These are phyloP conservation scores for Kalaharituber pfeilii DNA, from an alignment of 2,329 filamentous ascomycete species.

Conservation along the genomic window DNA sequence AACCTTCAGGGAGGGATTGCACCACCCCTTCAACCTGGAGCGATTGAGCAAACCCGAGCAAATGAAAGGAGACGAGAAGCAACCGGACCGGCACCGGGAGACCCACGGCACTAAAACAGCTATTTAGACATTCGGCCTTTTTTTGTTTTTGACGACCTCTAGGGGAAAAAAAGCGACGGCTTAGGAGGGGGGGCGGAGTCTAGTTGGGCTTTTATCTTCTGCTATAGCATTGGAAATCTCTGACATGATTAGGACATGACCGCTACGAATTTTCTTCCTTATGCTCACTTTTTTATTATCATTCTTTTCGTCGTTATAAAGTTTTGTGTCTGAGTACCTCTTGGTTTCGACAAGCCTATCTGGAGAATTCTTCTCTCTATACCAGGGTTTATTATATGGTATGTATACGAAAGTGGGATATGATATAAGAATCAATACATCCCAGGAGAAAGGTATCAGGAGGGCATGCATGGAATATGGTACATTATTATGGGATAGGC, in stretches of 20 bases:
- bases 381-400: too few relatives aligned
- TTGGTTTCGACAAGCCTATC: too few relatives aligned
- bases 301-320: background rate
- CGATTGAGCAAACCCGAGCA: background rate
- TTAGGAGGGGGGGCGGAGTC: too few relatives aligned
- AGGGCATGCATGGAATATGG: too few relatives aligned
- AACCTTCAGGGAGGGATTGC: slow-evolving; percentile 9
- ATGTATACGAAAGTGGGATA: too few relatives aligned
- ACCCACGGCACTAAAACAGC: background rate
- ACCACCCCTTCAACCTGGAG: background rate
- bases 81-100: background rate
- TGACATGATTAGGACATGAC: slow-evolving; percentile 1
- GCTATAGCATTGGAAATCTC: background rate
- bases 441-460: too few relatives aligned
- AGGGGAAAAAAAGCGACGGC: too few relatives aligned
- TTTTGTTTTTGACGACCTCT: background rate
- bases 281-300: background rate
- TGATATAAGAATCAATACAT: too few relatives aligned
- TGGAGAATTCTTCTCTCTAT: too few relatives aligned
- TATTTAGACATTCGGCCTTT: background rate
- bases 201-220: background rate
- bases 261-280: background rate
- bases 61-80: background rate
- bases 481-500: too few relatives aligned
- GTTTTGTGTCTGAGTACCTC: background rate